A percentile compares a stretch with the other conserved stretches of the same genome.
These are phyloP conservation scores for Russula sp. DNA, from an alignment of 768 basidiomycete genomes.

Conservation along the genomic window DNA sequence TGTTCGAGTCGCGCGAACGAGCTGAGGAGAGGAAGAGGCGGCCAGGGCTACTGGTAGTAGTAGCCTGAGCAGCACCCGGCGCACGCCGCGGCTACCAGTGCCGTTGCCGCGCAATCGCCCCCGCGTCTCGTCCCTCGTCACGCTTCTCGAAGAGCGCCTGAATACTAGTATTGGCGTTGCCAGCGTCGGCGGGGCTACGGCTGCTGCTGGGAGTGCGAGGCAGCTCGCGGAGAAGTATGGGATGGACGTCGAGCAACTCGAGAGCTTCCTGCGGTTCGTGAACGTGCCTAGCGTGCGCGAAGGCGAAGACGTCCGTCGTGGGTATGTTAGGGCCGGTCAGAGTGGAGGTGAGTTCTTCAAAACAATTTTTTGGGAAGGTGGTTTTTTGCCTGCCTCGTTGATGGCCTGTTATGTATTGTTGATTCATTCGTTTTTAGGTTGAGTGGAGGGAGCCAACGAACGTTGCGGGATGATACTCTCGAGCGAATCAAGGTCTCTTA, in stretches of 20 bases:
- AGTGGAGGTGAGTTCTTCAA: slow-evolving; percentile 49
- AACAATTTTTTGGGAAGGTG: too few species aligned
- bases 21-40: slow-evolving; percentile 57
- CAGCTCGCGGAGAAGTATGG: slow-evolving; percentile 49
- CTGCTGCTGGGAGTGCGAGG: slow-evolving; percentile 11
- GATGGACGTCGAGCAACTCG: slow-evolving; percentile 48
- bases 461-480: neutral
- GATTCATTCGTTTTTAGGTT: neutral
- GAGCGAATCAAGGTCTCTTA: too few species aligned
- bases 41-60: slow-evolving; percentile 25
- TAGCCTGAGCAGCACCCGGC: neutral
- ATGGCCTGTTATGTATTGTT: neutral
- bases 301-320: slow-evolving; percentile 23
- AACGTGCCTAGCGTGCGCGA: slow-evolving; percentile 58
- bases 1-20: slow-evolving; percentile 48
- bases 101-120: slow-evolving; percentile 44
- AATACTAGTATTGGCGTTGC: neutral
- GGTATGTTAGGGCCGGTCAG: slow-evolving; percentile 22
- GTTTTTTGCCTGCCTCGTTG: too few species aligned
- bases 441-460: slow-evolving; percentile 11
- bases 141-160: slow-evolving; percentile 62
- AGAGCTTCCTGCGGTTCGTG: slow-evolving; percentile 49
- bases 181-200: too few species aligned
- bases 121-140: slow-evolving; percentile 45
- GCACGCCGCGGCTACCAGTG: slow-evolving; percentile 21